Conservation (phyloP, 257 asterid genomes). For the Primulina eburnea region DNA sequence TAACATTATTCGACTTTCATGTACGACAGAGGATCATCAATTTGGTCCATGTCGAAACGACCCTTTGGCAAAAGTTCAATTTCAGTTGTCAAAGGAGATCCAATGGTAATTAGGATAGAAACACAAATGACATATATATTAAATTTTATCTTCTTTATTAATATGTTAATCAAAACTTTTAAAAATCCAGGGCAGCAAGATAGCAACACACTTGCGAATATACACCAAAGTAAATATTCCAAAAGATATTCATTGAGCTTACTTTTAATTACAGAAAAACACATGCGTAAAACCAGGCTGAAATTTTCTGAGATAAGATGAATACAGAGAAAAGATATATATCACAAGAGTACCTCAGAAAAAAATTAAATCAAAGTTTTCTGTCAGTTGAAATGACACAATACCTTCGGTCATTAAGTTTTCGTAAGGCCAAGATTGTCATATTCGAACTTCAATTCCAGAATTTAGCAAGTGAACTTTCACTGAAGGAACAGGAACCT, state of each 20-base stretch:
- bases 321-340: not conserved
- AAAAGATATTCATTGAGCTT: not conserved
- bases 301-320: not conserved
- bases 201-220: not conserved
- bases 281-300: not conserved
- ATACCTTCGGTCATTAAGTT: not conserved
- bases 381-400: not conserved
- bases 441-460: constrained; percentile 59
- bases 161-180: not conserved
- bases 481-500: constrained; percentile 67
- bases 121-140: not conserved
- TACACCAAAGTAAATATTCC: not conserved
- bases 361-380: not conserved
- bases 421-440: constrained; percentile 5
- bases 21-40: not conserved
- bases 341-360: not conserved
- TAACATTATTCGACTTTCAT: not conserved
- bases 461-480: constrained; percentile 52
- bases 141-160: not conserved
- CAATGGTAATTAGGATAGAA: not conserved
- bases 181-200: not conserved
- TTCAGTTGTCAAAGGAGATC: not conserved
- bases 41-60: not conserved
- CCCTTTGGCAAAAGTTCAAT: not conserved
- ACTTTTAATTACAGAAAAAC: not conserved